Evolutionary conservation across 2,329 filamentous ascomycete genomes (phyloP), one percentile per base, ranked within the genome.

Genomic region (Hypomyces perniciosus): DNA sequence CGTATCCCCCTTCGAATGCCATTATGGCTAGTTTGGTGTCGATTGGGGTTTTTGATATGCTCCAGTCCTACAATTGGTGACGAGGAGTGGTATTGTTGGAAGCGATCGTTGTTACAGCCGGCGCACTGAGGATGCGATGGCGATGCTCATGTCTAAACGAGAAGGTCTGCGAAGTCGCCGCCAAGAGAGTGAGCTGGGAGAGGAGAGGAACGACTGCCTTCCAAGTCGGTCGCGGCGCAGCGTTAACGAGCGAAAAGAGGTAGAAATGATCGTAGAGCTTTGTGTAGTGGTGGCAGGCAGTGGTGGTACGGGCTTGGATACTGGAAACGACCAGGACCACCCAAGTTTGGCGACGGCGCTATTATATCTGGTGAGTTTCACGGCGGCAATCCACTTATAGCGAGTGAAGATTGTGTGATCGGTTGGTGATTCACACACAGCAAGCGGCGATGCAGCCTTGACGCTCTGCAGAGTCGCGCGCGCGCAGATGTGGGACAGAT

Each of bases 1-100:
- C 56, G 46, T 75, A 78, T 54, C 68, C 72, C 54, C 68, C 71
- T 55, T 78, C 72, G 60, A 79, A 79, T 42, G 77, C 74, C 78
- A 81, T 81, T 46, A 53, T 51, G 31, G 34, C 37, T 50, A 27
- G 26, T 41, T 41, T 26, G 26, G 31, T 28, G 8, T 20, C 46
- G 41, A 20, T 45, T 44, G 10, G 44, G n/a, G 27, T 1, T 50
- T 33, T 37, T 8, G 30, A 13, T 38, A 38, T 27, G 40, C 2
- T 28, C 12, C 10, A n/a, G 40, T 50, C 28, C 41, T 50, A 40
- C 29, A 27, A 5, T 3, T 33, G 35, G 33, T 35, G 33, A 8
- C 8, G 12, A 35, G 33, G 33, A 34, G 33, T 35, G 33, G 33
- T 20, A 35, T 35, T 35, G 33, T 20, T 20, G 12, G 33, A 12